Base-by-base conservation (phyloP, 495 filamentous ascomycete genomes). In the Jackrogersella minutella region DNA sequence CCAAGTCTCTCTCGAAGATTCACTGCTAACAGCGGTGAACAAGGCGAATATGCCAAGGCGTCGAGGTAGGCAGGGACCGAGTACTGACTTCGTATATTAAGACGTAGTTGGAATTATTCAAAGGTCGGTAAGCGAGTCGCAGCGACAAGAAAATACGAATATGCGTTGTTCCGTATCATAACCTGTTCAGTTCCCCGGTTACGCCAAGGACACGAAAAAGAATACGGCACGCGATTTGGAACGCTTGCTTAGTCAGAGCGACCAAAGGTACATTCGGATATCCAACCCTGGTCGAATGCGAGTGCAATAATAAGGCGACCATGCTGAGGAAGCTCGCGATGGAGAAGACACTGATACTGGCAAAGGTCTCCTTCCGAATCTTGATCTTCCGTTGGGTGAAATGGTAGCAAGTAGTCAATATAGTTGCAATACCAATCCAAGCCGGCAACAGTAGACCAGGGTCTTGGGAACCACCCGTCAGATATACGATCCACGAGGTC, bases 351-450 rank as follows among this genome's bases (percentile, higher is more conserved):
- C 86, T 84, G 51, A 92, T 83, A n/a, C 90, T 91, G 16, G 90
- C 88, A 54, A 87, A 85, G 4, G 89, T 93, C 79, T 93, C 91
- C 68, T 90, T 91, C 68, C 88, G 88, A 71, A 93, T 93, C 64
- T 84, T 92, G 69, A 92, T 87, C 69, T 90, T 90, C 63, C 91
- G 89, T 72, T 93, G 89, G 9, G 90, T 92, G 51, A 91, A 79
- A 73, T 93, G 90, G 78, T 96, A 95, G 47, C 90, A 80, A 55
- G 89, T 84, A 2, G 91, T 94, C 43, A 94, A 77, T 21, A 88
- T 90, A 37, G 87, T 92, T 50, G 91, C 89, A 55, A 96, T 94
- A 49, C 87, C 87, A 55, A 96, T 89, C 91, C 92, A 95, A 19
- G 91, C 91, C 19, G 91, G 90, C 3, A 95, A 80, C n/a, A 95